Evolutionary conservation across 805 yeast species (phyloP).

Genomic region (Yueomyces sp.): DNA sequence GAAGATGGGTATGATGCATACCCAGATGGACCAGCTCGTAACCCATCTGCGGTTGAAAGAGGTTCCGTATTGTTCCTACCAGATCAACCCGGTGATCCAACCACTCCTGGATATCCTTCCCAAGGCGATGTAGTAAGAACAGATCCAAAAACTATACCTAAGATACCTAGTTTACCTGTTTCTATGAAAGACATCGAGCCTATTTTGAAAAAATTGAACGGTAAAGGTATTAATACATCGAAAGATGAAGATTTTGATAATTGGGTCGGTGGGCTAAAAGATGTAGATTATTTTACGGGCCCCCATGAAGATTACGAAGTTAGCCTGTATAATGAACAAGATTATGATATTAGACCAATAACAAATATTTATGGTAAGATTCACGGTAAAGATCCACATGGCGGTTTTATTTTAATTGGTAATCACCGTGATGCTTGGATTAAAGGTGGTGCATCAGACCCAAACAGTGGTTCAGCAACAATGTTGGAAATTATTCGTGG

Average conservation of each 20-base stretch:
- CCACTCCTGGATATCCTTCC: slow-evolving; percentile 58
- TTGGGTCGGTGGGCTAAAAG: slow-evolving; percentile 34
- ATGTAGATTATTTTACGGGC: slow-evolving; percentile 39
- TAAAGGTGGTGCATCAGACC: slow-evolving; percentile 57
- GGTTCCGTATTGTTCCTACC: slow-evolving; percentile 60
- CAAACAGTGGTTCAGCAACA: slow-evolving; percentile 63
- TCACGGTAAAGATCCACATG: slow-evolving; percentile 66
- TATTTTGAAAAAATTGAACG: slow-evolving; percentile 43
- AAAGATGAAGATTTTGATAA: slow-evolving; percentile 26
- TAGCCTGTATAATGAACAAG: slow-evolving; percentile 47
- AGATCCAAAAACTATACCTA: slow-evolving; percentile 44
- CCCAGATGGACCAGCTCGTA: slow-evolving; percentile 67
- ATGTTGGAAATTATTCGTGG: slow-evolving; percentile 59
- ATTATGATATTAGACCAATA: slow-evolving; percentile 44
- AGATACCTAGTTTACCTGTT: slow-evolving; percentile 60
- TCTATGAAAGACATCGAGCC: slow-evolving; percentile 52
- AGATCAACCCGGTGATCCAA: slow-evolving; percentile 61
- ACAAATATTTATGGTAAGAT: slow-evolving; percentile 75
- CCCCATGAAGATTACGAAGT: slow-evolving; percentile 32
- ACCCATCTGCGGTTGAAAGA: slow-evolving; percentile 64
- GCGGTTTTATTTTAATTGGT: slow-evolving; percentile 62
- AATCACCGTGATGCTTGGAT: slow-evolving; percentile 79
- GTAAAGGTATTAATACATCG: slow-evolving; percentile 33
- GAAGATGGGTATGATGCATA: slow-evolving; percentile 50
- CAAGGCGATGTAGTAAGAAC: slow-evolving; percentile 33